Evolutionary conservation across 2,329 filamentous ascomycete species (phyloP).

Genomic region (Colletotrichum tanaceti): DNA sequence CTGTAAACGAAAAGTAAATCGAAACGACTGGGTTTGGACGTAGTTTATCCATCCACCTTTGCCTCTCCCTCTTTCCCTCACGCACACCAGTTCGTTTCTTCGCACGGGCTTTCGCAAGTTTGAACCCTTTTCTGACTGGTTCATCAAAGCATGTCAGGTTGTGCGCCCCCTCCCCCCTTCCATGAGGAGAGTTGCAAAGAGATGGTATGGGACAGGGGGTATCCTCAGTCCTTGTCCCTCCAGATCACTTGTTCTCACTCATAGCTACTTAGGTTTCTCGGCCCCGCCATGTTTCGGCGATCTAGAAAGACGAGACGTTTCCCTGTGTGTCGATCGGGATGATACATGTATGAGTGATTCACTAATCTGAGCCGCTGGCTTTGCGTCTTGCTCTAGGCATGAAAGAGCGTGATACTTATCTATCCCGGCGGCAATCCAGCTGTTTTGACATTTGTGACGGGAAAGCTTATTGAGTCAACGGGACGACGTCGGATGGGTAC

Average conservation of each 20-base stretch:
- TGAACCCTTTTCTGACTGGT: not conserved
- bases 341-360: not conserved
- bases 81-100: not conserved
- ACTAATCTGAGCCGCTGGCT: not conserved
- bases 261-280: not conserved
- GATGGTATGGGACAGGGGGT: not conserved
- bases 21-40: not conserved
- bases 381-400: not conserved
- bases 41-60: not conserved
- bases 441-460: not conserved
- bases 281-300: not conserved
- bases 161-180: not conserved
- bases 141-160: not conserved
- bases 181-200: not conserved
- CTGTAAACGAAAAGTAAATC: not conserved
- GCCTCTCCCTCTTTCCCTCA: no score
- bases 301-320: not conserved
- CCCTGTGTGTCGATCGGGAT: not conserved
- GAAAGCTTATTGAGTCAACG: not conserved
- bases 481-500: conserved; percentile 7
- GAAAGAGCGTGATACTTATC: not conserved
- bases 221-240: not conserved
- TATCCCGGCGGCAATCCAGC: no score
- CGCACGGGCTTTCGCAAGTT: conserved; percentile 5
- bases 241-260: not conserved